phyloP scores from a whole-genome alignment of 2,329 filamentous ascomycete genomes.

The Trichoderma sp. region DNA sequence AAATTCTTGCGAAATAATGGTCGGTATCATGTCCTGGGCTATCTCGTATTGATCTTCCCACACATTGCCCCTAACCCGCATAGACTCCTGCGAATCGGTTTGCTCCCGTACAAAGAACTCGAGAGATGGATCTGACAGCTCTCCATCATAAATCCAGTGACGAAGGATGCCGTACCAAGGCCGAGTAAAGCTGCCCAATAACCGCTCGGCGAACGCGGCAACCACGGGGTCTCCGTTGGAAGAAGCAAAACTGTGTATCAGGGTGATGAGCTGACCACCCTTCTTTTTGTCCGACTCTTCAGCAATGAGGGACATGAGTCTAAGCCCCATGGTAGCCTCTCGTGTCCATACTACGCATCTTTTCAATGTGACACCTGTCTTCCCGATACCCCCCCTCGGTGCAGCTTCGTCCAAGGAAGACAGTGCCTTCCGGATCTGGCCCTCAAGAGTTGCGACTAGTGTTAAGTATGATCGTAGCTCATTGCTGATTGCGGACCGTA shows the following conservation, averaged over 20 bases:
- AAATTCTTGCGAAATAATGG: conserved; percentile 89
- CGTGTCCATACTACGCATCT: conserved; percentile 96
- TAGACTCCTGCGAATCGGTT: conserved; percentile 48
- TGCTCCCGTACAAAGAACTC: conserved; percentile 96
- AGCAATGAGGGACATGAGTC: conserved; percentile 90
- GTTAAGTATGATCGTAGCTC: conserved; percentile 88
- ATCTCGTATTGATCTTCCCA: conserved; percentile 98
- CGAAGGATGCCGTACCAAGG: conserved; percentile 97
- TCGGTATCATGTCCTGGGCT: conserved; percentile 80
- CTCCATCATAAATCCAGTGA: conserved; percentile 97
- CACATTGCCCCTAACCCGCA: conserved; percentile 67
- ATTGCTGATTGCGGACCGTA: conserved; percentile 78
- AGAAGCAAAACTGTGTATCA: conserved; percentile 90
- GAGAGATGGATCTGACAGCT: conserved; percentile 90
- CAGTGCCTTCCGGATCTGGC: conserved; percentile 82
- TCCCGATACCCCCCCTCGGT: conserved; percentile 70
- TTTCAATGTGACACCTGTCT: conserved; percentile 89
- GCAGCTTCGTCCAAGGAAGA: conserved; percentile 67
- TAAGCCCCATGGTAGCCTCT: conserved; percentile 91
- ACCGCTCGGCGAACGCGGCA: conserved; percentile 83
- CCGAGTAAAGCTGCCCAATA: conserved; percentile 80
- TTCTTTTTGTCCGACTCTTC: conserved; percentile 81
- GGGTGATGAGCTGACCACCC: conserved; percentile 86
- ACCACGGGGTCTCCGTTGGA: conserved; percentile 96
- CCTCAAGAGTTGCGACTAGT: conserved; percentile 87